Percentiles rank a stretch among this genome's conserved stretches.
These are phyloP conservation scores for Tripidium arundinaceum DNA, from an alignment of 202 grass and related monocot genomes.

Conservation along the genomic window DNA sequence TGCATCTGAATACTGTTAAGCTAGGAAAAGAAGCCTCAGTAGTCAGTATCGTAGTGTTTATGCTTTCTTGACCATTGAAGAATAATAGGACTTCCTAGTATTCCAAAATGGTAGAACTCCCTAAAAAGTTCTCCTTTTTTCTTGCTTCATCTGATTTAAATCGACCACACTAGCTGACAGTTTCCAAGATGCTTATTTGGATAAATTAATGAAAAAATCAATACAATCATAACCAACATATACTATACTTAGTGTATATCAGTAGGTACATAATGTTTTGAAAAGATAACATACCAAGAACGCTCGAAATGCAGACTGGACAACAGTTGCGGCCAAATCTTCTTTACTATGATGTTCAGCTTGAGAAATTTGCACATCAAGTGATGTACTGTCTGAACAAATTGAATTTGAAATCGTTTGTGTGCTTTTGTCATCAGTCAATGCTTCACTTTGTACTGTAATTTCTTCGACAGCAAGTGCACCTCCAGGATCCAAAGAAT, in stretches of 20 bases:
- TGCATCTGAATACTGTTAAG: constrained; percentile 21
- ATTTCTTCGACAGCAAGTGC: constrained; percentile 33
- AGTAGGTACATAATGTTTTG: not conserved
- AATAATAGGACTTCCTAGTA: constrained; percentile 14
- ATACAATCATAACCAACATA: not conserved
- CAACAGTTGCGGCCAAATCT: constrained; percentile 69
- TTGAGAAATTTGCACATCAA: constrained; percentile 40
- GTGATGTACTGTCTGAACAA: constrained; percentile 38
- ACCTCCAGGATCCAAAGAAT: constrained; percentile 36
- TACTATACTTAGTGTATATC: not conserved
- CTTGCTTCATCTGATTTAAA: constrained; percentile 7
- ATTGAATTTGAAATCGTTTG: constrained; percentile 41
- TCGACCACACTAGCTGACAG: not conserved
- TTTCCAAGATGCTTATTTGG: constrained; percentile 1
- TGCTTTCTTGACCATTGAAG: constrained; percentile 8
- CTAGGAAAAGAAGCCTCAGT: constrained; percentile 13
- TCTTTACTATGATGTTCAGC: constrained; percentile 38
- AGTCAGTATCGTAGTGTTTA: not conserved
- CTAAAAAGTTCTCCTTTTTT: constrained; percentile 10
- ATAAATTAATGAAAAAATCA: not conserved
- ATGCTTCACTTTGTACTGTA: constrained; percentile 42
- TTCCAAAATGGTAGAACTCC: not conserved
- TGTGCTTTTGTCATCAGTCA: constrained; percentile 26
- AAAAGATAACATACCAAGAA: constrained; percentile 73
- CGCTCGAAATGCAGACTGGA: constrained; percentile 92